Evolutionary conservation across 352 stramenopile species (phyloP), one percentile per base, ranked within the genome.

Genomic region (Globisporangium echinulatum): DNA sequence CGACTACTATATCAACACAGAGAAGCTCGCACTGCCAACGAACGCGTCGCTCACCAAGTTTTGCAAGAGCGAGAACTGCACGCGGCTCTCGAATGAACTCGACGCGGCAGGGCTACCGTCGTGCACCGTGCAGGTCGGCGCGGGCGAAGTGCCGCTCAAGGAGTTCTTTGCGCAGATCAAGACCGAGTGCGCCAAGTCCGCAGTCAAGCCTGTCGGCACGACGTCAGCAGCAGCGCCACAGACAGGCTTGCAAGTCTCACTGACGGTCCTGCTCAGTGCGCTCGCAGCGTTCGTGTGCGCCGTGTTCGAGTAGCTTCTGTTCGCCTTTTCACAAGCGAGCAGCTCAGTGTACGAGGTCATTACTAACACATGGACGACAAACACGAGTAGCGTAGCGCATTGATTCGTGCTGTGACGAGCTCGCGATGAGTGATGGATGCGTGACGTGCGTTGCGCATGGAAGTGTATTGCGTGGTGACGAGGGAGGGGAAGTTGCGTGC

Each of bases 21-120:
- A 62, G 33, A 63, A 62, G 51, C 57, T 76, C 9, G 57, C 64
- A 9, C 14, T 67, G 37, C 69, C 69, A 37, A 63, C 66, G 39
- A 46, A 64, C 15, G 50, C 14, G 54, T 64, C 54, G 39, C 66
- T 76, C 59, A 46, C 40, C 56, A 71, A 71, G 57, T 76, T 67
- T 60, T 76, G 69, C 63, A 49, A 33, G 36, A 76, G 69, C 33
- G 61, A 61, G 8, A 76, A 76, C 63, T 76, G 69, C 66, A 65
- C 69, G 10, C 47, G 62, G 49, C 60, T 76, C 40, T 65, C 69
- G n/a, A 49, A 50, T n/a, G 66, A 76, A 25, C 66, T 76, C 49
- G 69, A 76, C 42, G 65, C 73, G 48, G 69, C 69, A 15, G 69
- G 69, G 7, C 47, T 76, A 44, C 69, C 69, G 43, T 74, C 69